phyloP scores from a whole-genome alignment of 2,329 filamentous ascomycete genomes.

The Fusarium poae region DNA sequence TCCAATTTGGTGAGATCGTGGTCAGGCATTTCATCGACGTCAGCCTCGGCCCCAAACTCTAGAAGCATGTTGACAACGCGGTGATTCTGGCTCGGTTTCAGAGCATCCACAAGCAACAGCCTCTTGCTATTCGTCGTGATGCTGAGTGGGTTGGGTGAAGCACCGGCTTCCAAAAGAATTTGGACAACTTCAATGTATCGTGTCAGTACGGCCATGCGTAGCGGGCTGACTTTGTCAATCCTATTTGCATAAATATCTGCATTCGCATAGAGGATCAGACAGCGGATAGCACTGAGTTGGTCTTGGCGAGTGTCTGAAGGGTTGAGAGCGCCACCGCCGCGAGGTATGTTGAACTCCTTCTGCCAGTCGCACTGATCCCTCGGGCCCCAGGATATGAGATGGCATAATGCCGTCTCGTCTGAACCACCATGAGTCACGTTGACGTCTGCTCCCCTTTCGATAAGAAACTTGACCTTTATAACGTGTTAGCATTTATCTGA shows the following conservation, averaged over 20 bases:
- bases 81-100: constrained; percentile 14
- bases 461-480: constrained; percentile 22
- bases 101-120: constrained; percentile 28
- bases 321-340: constrained; percentile 21
- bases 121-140: constrained; percentile 12
- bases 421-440: constrained; percentile 8
- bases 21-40: constrained; percentile 20
- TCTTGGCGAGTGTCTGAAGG: constrained; percentile 20
- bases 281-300: constrained; percentile 27
- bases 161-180: constrained; percentile 34
- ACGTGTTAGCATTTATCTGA: constrained; percentile 8
- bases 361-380: constrained; percentile 7
- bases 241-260: constrained; percentile 24
- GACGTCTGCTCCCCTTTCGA: constrained; percentile 22
- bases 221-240: constrained; percentile 12
- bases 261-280: constrained; percentile 23
- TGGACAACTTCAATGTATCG: constrained; percentile 23
- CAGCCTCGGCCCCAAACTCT: constrained; percentile 32
- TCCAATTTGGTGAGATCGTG: neutral
- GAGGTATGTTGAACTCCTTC: constrained; percentile 17
- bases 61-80: constrained; percentile 21
- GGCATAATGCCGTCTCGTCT: constrained; percentile 31
- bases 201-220: constrained; percentile 19
- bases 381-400: constrained; percentile 24
- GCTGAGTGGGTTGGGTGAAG: constrained; percentile 34